Base-by-base conservation (phyloP, 2,329 filamentous ascomycete species). In the Colletotrichum plurivorum region DNA sequence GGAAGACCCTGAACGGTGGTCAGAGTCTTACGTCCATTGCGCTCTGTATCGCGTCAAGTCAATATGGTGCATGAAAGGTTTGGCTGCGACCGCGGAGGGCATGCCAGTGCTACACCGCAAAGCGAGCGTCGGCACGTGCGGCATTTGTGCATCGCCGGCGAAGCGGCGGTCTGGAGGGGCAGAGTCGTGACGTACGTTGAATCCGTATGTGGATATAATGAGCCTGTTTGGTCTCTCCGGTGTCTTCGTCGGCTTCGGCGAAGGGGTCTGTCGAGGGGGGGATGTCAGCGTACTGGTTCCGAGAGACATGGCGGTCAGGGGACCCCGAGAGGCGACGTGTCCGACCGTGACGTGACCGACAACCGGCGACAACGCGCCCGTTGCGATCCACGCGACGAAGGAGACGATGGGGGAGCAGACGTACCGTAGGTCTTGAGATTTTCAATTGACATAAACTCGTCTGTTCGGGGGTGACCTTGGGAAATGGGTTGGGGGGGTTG, bases 21-120 rank as follows among this genome's bases (percentile, higher is more conserved):
- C 93, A 99, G 90, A 88, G 96, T 98, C 91, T 99, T 99, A 85
- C 96, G 96, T 91, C 96, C 96, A 98, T 99, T 99, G 87, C 96
- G 96, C 88, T 99, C 95, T 98, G 83, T 41, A 55, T 22, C n/a
- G 53, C 13, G 65, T 43, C 58, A 73, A 68, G 81, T 89, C 76
- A 88, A 86, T 39, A 22, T 22, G 16, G 43, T 48, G 41, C 43
- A 15, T 6, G 13, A 6, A 13, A 45, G n/a, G 18, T 25, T 5
- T 36, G 39, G 54, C 16, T 53, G 39, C 31, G 63, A 12, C 52
- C 41, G 25, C 20, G 63, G 43, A 41, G 8, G 8, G 31, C 9
- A 5, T 36, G 31, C 31, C 10, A 36, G 31, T 36, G 31, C 31
- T 36, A 36, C 31, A 36, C 13, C 45, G 46, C 46, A 61, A 25